These are phyloP conservation scores for Pseudotsuga menziesii DNA, from an alignment of 75 land plant genomes.

Conservation along the genomic window DNA sequence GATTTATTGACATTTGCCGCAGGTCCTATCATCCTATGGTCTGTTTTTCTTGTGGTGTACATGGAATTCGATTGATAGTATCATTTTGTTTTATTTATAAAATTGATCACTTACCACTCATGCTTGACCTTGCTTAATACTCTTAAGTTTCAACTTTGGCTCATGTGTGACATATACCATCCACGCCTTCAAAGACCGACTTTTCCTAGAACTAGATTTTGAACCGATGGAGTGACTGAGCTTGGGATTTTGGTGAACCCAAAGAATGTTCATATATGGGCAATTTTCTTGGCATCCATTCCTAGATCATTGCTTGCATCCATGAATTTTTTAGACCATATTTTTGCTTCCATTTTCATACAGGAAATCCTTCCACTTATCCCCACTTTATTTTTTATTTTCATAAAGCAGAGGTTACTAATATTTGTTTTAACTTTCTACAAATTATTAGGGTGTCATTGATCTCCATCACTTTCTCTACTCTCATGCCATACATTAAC, in stretches of 20 bases:
- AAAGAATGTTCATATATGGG: constrained; percentile 23
- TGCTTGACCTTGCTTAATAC: not conserved
- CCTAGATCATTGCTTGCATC: constrained; percentile 21
- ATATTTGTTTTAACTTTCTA: too few relatives aligned
- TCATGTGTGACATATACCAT: constrained; percentile 4
- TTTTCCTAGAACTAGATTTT: constrained; percentile 13
- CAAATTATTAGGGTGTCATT: not conserved
- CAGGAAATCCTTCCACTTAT: constrained; percentile 6
- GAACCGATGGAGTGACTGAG: constrained; percentile 18
- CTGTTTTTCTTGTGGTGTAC: not conserved
- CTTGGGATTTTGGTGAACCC: constrained; percentile 14
- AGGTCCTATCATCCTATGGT: not conserved
- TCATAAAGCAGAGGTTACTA: too few relatives aligned
- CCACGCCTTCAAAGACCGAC: constrained; percentile 18
- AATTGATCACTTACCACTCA: not conserved
- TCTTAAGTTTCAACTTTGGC: not conserved
- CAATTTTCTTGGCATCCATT: constrained; percentile 19
- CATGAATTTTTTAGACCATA: constrained; percentile 21
- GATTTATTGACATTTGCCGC: not conserved
- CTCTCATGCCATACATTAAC: not conserved
- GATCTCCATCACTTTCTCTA: not conserved
- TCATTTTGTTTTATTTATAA: not conserved
- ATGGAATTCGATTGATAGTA: not conserved
- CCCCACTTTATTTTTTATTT: too few relatives aligned
- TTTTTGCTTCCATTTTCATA: constrained; percentile 15